phyloP scores from a whole-genome alignment of 2,329 filamentous ascomycete genomes.

The Podosphaera leucotricha region DNA sequence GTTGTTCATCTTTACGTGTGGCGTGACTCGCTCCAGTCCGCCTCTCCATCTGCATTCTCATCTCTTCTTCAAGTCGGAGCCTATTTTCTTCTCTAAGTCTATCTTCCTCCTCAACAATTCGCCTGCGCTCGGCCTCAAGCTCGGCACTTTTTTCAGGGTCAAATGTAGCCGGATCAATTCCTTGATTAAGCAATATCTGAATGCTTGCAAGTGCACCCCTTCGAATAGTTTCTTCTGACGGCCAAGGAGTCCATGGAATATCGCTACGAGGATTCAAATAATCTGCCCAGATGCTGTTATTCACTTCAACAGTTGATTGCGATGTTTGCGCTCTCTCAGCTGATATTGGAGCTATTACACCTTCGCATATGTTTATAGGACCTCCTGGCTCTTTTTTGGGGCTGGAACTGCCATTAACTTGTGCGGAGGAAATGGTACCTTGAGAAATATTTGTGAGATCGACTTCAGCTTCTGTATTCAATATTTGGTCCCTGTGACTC shows the following conservation, averaged over 20 bases:
- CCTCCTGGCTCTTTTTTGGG: slow-evolving; percentile 9
- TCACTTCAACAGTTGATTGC: slow-evolving; percentile 6
- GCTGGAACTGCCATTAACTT: slow-evolving; percentile 14
- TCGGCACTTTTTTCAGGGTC: slow-evolving; percentile 25
- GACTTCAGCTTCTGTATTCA: slow-evolving; percentile 3
- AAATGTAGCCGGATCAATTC: slow-evolving; percentile 35
- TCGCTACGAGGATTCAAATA: slow-evolving; percentile 30
- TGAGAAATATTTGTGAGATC: slow-evolving; percentile 7
- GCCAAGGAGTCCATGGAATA: slow-evolving; percentile 53
- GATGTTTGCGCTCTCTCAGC: slow-evolving; percentile 2
- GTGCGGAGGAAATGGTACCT: slow-evolving; percentile 6
- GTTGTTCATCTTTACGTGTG: slow-evolving; percentile 12
- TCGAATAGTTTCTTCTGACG: slow-evolving; percentile 43
- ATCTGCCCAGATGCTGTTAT: slow-evolving; percentile 9
- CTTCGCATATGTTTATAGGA: slow-evolving; percentile 7
- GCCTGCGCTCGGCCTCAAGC: slow-evolving; percentile 15
- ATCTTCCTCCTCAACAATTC: slow-evolving; percentile 14
- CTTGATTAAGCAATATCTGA: slow-evolving; percentile 36
- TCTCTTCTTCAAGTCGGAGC: slow-evolving; percentile 11
- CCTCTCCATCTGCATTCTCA: slow-evolving; percentile 3
- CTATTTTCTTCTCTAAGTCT: slow-evolving; percentile 13
- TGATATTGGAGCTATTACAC: slow-evolving; percentile 7
- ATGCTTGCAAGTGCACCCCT: slow-evolving; percentile 41
- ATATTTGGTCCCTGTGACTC: slow-evolving; percentile 8
- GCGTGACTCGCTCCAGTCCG: slow-evolving; percentile 9